A percentile compares a stretch with the other conserved stretches of the same genome.
Conservation (phyloP, 495 filamentous ascomycete genomes). For the Hypoxylon intermedium region DNA sequence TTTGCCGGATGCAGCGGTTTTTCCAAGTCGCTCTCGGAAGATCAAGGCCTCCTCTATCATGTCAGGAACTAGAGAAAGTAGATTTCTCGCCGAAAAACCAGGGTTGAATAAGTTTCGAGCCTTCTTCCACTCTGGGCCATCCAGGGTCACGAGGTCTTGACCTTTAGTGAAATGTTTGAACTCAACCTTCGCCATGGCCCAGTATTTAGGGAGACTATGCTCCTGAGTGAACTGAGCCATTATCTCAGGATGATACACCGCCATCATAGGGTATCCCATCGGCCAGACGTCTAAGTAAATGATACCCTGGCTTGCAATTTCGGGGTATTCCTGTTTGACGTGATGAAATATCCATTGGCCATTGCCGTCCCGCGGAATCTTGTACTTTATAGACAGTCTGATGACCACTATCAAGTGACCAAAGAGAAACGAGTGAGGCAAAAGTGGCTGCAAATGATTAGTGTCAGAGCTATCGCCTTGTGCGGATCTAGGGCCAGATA, state of each 20-base stretch:
- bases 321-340: conserved; percentile 36
- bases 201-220: conserved; percentile 45
- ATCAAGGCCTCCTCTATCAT: conserved; percentile 51
- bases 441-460: conserved; percentile 36
- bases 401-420: conserved; percentile 45
- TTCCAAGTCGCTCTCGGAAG: conserved; percentile 44
- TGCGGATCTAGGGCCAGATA: not conserved
- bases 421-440: conserved; percentile 50
- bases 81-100: conserved; percentile 51
- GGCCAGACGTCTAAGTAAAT: conserved; percentile 59
- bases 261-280: conserved; percentile 44
- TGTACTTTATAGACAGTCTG: conserved; percentile 31
- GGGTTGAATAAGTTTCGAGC: conserved; percentile 55
- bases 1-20: conserved; percentile 40
- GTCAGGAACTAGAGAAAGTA: conserved; percentile 48
- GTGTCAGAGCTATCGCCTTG: not conserved
- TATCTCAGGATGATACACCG: conserved; percentile 46
- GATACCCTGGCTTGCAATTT: conserved; percentile 34
- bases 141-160: conserved; percentile 45
- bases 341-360: conserved; percentile 30
- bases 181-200: conserved; percentile 33
- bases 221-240: conserved; percentile 46
- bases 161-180: conserved; percentile 44
- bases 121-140: conserved; percentile 52
- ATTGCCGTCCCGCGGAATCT: conserved; percentile 33